These are phyloP conservation scores for Entomophthora muscae DNA, from an alignment of 371 early-diverging fungal species.

Conservation along the genomic window DNA sequence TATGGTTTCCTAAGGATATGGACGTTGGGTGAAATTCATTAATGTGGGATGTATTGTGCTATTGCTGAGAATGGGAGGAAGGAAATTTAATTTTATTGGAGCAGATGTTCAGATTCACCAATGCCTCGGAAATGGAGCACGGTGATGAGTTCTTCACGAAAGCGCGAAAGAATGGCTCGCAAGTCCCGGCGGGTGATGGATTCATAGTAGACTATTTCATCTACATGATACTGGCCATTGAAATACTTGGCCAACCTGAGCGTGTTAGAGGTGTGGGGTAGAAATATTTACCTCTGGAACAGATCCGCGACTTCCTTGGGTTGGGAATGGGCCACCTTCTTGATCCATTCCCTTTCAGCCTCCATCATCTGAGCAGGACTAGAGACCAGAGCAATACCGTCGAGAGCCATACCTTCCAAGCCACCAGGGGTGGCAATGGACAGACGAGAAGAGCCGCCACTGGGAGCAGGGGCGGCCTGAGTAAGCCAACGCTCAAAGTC, in stretches of 20 bases:
- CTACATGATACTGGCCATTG: slow-evolving; percentile 59
- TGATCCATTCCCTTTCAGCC: slow-evolving; percentile 26
- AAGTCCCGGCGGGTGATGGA: slow-evolving; percentile 42
- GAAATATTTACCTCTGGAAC: slow-evolving; percentile 29
- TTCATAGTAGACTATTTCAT: slow-evolving; percentile 67
- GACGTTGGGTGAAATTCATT: too few species aligned
- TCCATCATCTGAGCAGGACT: slow-evolving; percentile 26
- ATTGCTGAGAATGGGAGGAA: too few species aligned
- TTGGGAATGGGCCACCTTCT: slow-evolving; percentile 22
- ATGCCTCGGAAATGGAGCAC: slow-evolving; percentile 7
- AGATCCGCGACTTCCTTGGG: slow-evolving; percentile 32
- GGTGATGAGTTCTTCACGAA: slow-evolving; percentile 30
- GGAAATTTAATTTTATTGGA: too few species aligned
- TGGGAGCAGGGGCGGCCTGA: slow-evolving; percentile 2
- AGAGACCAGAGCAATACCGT: slow-evolving; percentile 21
- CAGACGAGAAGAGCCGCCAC: too few species aligned
- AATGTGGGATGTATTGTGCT: too few species aligned
- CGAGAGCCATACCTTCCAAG: slow-evolving; percentile 14
- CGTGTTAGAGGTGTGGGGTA: not conserved
- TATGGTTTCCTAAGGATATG: too few species aligned
- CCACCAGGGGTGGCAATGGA: slow-evolving; percentile 8
- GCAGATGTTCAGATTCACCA: not conserved
- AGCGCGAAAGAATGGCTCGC: slow-evolving; percentile 31
- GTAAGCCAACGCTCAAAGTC: slow-evolving; percentile 20
- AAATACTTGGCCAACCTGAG: slow-evolving; percentile 34